Percentiles rank a stretch among this genome's conserved stretches.
Conservation (phyloP, 179 eudicot genomes). For the Camellia oleifera region DNA sequence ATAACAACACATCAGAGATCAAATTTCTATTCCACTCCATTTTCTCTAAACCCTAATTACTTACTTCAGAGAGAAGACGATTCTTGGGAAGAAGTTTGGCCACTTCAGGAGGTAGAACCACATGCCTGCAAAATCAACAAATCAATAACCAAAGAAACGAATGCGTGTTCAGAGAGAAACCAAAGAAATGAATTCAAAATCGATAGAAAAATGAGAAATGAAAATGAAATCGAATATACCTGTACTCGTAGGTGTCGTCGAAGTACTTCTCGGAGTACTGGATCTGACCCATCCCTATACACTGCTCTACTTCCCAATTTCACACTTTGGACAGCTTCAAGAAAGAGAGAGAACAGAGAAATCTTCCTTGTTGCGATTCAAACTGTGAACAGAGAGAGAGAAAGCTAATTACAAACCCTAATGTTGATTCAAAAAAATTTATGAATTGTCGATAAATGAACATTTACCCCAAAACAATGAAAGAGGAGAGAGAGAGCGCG, state of each 20-base stretch:
- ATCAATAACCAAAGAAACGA: neutral
- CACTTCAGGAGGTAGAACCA: conserved; percentile 91
- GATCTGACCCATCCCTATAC: conserved; percentile 70
- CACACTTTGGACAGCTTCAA: neutral
- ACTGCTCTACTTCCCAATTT: neutral
- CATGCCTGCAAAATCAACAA: conserved; percentile 55
- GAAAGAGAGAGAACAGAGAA: neutral
- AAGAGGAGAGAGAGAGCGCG: neutral
- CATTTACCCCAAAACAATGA: neutral
- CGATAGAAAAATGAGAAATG: neutral
- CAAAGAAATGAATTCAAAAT: neutral
- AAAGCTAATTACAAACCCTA: neutral
- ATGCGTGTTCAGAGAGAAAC: neutral
- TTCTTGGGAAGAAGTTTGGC: conserved; percentile 89
- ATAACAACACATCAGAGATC: neutral
- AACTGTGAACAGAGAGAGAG: neutral
- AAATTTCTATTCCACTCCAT: neutral
- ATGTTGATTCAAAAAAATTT: neutral
- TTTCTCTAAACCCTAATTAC: neutral
- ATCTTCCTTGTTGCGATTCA: neutral
- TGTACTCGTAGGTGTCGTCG: conserved; percentile 81
- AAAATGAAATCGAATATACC: conserved; percentile 30
- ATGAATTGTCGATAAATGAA: neutral
- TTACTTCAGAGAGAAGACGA: conserved; percentile 84
- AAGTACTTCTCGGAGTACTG: conserved; percentile 92